phyloP scores from a whole-genome alignment of 495 filamentous ascomycete genomes.

The Podospora conica region DNA sequence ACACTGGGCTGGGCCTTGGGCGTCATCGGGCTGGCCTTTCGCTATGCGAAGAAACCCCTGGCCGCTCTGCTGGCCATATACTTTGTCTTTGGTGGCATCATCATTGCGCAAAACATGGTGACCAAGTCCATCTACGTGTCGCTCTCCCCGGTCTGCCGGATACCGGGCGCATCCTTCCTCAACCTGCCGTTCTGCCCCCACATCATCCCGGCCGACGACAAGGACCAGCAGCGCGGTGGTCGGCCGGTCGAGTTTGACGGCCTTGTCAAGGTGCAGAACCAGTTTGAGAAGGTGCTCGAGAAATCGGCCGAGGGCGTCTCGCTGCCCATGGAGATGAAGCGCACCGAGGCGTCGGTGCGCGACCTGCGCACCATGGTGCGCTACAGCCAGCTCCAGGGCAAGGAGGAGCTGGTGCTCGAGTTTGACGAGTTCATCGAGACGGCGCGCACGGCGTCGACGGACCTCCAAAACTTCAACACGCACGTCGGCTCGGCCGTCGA shows the following conservation, averaged over 20 bases:
- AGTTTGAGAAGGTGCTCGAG: slow-evolving; percentile 61
- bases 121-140: slow-evolving; percentile 42
- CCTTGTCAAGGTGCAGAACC: slow-evolving; percentile 58
- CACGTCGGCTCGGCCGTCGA: slow-evolving; percentile 64
- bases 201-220: slow-evolving; percentile 11
- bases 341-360: slow-evolving; percentile 63
- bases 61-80: slow-evolving; percentile 50
- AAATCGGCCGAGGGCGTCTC: slow-evolving; percentile 51
- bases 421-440: slow-evolving; percentile 61
- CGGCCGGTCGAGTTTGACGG: slow-evolving; percentile 54
- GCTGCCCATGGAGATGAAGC: slow-evolving; percentile 63
- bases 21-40: slow-evolving; percentile 44
- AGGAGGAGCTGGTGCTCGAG: slow-evolving; percentile 59
- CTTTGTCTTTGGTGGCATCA: slow-evolving; percentile 41
- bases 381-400: slow-evolving; percentile 36
- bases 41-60: slow-evolving; percentile 48
- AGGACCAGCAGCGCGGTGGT: slow-evolving; percentile 1
- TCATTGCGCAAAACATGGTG: slow-evolving; percentile 47
- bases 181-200: slow-evolving; percentile 55
- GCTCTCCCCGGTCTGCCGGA: slow-evolving; percentile 57
- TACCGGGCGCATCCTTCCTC: slow-evolving; percentile 55
- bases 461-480: slow-evolving; percentile 61
- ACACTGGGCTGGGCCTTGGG: slow-evolving; percentile 40
- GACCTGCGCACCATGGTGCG: slow-evolving; percentile 62
- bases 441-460: slow-evolving; percentile 47